phyloP scores from a whole-genome alignment of 495 filamentous ascomycete species.

The Viridothelium virens region DNA sequence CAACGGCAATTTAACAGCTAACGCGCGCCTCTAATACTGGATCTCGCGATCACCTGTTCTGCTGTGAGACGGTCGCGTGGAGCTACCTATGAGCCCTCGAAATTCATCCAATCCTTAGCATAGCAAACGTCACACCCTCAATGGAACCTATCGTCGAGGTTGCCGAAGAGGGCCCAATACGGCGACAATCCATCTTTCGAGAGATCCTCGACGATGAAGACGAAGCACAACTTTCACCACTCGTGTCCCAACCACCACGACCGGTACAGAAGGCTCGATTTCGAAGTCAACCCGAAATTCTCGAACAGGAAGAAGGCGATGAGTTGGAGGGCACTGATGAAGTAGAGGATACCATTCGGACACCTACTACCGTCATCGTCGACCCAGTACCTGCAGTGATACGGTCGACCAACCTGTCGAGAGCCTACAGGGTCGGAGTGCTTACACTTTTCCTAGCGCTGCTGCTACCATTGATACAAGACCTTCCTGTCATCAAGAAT shows the following conservation, averaged over 20 bases:
- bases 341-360: constrained; percentile 11
- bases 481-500: constrained; percentile 17
- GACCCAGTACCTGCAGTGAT: constrained; percentile 2
- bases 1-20: not conserved
- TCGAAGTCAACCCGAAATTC: constrained; percentile 25
- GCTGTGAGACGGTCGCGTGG: not conserved
- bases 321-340: constrained; percentile 14
- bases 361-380: not conserved
- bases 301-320: constrained; percentile 21
- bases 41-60: not conserved
- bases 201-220: constrained; percentile 12
- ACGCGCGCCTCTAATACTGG: not conserved
- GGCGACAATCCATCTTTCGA: constrained; percentile 8
- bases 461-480: constrained; percentile 26
- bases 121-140: not conserved
- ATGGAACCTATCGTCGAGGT: constrained; percentile 3
- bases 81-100: not conserved
- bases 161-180: not conserved
- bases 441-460: constrained; percentile 26
- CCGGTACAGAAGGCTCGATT: constrained; percentile 28
- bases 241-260: not conserved
- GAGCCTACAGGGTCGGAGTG: constrained; percentile 24
- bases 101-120: not conserved
- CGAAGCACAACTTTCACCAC: not conserved
- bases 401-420: constrained; percentile 10